Evolutionary conservation across 2,329 filamentous ascomycete genomes (phyloP), one percentile per base, ranked within the genome.

Genomic region (Xylariaceae sp.): DNA sequence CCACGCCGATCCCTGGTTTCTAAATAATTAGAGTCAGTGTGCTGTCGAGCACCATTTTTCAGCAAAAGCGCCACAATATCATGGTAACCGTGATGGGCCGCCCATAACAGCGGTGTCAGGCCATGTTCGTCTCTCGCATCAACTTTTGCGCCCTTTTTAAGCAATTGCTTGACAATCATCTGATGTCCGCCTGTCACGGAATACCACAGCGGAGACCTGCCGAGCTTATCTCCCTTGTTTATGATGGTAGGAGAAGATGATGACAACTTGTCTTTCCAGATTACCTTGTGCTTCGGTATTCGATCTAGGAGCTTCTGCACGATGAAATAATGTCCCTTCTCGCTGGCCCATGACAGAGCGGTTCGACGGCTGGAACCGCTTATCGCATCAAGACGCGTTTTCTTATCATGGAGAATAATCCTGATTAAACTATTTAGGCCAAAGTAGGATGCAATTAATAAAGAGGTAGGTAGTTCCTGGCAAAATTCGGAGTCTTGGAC

Each of bases 221-320:
- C 43, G 5, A 13, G 3, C n/a, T 2, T 9, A 47, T 53, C 50
- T 18, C 2, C 42, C 37, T 6, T 27, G 27, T 48, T 54, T 32
- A 54, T 10, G 9, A 50, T 50, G 4, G 39, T 44, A 40, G 45
- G 32, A 26, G 5, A 39, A 13, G 3, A 13, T 27, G 13, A 27
- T 29, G 9, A 18, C 27, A 45, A 26, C 15, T 6, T 44, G 49
- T 84, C 75, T 65, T 82, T 84, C 27, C 91, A 72, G 3, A 90
- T 86, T n/a, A 81, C 79, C 69, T 30, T 86, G 20, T 90, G 80
- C 65, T 89, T 87, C 5, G 45, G 35, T 29, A 54, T 39, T 36
- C 32, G 30, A 39, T 50, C 18, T 10, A 58, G 40, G 41, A 58
- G 48, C 13, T 11, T 35, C 32, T 42, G 23, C 9, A 56, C 51